Evolutionary conservation across 495 filamentous ascomycete genomes (phyloP), one percentile per base, ranked within the genome.

Genomic region (Annulohypoxylon nitens): DNA sequence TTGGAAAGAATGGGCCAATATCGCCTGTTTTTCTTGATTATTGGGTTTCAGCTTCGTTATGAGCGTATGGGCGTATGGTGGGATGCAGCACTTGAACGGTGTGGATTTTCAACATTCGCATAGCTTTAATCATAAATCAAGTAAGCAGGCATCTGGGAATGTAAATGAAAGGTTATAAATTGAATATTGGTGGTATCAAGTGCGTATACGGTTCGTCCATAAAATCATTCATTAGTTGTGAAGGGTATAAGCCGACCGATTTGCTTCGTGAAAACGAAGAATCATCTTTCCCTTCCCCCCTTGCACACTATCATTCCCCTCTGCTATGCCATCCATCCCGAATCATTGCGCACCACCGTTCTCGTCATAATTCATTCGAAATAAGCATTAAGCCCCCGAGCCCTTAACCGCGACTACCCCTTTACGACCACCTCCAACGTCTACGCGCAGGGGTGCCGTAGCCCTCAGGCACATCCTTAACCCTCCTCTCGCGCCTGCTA

Each of bases 401-500:
- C n/a, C n/a, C n/a, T n/a, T n/a, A n/a, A n/a, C n/a, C n/a, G n/a
- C 26, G 9, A 11, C 33, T 9, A 23, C 16, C 26, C 39, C 10
- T n/a, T 58, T 20, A 26, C 47, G 58, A 63, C 72, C 72, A 75
- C 34, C 55, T 55, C 8, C 72, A 43, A 14, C 72, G 58, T 2
- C 72, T 50, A 2, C 67, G 26, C 14, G 23, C 62, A 2, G 72
- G 67, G 3, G 67, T 14, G 12, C 67, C 72, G 16, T 75, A 75
- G 0, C 72, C 72, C 1, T 70, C 63, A 5, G 72, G 72, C 1
- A 60, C 67, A 23, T 67, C 51, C 62, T 70, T 75, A 3, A 39
- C 36, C 4, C 7, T 33, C 12, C 70, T 5, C 7, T 76, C 68
- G 57, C 76, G 74, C 1, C 78, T 60, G 36, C 74, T 71, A 60